phyloP scores from a whole-genome alignment of 2,329 filamentous ascomycete species.

The Penicillium palitans region DNA sequence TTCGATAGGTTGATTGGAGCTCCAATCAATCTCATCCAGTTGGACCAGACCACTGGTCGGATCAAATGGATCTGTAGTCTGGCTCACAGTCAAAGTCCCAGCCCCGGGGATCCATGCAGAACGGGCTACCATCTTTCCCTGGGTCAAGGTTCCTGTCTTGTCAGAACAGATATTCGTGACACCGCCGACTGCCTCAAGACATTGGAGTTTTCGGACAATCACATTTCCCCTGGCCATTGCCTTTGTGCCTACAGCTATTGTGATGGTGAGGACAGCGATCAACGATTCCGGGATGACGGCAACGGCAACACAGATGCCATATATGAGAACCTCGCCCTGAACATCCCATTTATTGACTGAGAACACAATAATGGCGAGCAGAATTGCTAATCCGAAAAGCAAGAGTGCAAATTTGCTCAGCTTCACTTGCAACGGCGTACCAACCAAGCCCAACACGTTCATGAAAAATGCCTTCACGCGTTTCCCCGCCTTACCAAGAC shows the following conservation, averaged over 20 bases:
- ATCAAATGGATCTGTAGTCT: constrained; percentile 56
- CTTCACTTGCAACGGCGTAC: constrained; percentile 81
- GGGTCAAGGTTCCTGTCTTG: constrained; percentile 57
- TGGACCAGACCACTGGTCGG: constrained; percentile 54
- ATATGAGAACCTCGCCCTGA: constrained; percentile 60
- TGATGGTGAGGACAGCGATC: constrained; percentile 63
- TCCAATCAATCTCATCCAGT: constrained; percentile 36
- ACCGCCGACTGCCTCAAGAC: constrained; percentile 58
- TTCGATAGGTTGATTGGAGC: constrained; percentile 25
- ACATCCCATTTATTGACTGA: constrained; percentile 59
- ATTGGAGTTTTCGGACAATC: constrained; percentile 55
- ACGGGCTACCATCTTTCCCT: constrained; percentile 61
- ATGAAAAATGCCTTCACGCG: constrained; percentile 50
- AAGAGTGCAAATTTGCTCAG: constrained; percentile 81
- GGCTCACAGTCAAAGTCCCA: constrained; percentile 54
- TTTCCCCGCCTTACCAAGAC: constrained; percentile 33
- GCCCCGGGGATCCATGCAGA: constrained; percentile 58
- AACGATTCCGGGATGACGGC: constrained; percentile 65
- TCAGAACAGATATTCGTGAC: constrained; percentile 61
- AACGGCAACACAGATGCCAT: constrained; percentile 58
- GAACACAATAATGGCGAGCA: constrained; percentile 63
- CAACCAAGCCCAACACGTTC: constrained; percentile 56
- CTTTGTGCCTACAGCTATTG: constrained; percentile 58
- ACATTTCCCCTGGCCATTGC: constrained; percentile 56
- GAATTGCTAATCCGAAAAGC: constrained; percentile 70